A percentile compares a stretch with the other conserved stretches of the same genome.
phyloP scores from a whole-genome alignment of 1,139 yeast species.

The Hyphopichia buzzinii region DNA sequence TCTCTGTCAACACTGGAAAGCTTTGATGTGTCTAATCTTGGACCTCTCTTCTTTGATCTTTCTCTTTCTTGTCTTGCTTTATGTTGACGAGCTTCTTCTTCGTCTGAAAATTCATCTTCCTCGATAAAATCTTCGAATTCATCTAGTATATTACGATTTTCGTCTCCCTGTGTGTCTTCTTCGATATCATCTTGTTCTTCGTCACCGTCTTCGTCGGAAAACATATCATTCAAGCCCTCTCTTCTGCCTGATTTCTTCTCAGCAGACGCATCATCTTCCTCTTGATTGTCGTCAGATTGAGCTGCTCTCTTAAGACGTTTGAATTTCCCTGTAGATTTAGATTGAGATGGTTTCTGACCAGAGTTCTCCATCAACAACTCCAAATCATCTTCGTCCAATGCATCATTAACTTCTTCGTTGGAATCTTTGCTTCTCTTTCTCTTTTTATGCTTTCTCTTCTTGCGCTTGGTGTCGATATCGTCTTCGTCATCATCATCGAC shows the following conservation, averaged over 20 bases:
- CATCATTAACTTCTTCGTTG: conserved; percentile 55
- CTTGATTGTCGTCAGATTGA: conserved; percentile 32
- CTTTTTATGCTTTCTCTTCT: conserved; percentile 38
- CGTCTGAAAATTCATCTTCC: conserved; percentile 94
- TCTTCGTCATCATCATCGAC: conserved; percentile 87
- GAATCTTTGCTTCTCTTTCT: conserved; percentile 32
- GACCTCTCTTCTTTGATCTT: conserved; percentile 38
- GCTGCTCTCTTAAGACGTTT: conserved; percentile 86
- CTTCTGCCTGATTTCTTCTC: conserved; percentile 19
- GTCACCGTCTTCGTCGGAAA: conserved; percentile 76
- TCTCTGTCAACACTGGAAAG: conserved; percentile 85
- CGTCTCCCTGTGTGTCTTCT: conserved; percentile 35
- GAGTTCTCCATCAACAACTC: conserved; percentile 89
- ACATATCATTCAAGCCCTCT: conserved; percentile 67
- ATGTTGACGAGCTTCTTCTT: conserved; percentile 56
- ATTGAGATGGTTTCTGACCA: conserved; percentile 53
- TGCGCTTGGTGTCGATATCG: conserved; percentile 42
- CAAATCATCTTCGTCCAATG: conserved; percentile 91
- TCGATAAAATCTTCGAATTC: conserved; percentile 97
- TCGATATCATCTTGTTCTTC: conserved; percentile 35
- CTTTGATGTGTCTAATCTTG: conserved; percentile 53
- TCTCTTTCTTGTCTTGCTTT: conserved; percentile 37
- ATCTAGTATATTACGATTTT: conserved; percentile 50
- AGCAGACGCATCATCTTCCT: conserved; percentile 21
- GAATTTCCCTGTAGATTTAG: conserved; percentile 44